Percentiles rank a stretch among this genome's conserved stretches.
phyloP scores from a whole-genome alignment of 2,329 filamentous ascomycete genomes.

The Aspergillus alliaceus region DNA sequence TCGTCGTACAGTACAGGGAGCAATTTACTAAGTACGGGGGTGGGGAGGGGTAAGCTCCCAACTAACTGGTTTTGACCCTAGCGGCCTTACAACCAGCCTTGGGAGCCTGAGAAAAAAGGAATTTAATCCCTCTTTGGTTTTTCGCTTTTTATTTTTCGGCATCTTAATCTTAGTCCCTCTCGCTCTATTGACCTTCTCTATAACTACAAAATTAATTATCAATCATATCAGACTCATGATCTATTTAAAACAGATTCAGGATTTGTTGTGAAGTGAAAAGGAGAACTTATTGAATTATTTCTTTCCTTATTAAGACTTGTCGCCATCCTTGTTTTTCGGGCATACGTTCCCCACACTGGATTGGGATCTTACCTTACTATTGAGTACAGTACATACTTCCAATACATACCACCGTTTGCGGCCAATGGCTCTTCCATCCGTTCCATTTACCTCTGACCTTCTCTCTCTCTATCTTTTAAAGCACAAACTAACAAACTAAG shows the following conservation, averaged over 20 bases:
- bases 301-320: too few species aligned
- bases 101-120: neutral
- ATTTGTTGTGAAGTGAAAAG: too few species aligned
- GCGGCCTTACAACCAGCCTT: neutral
- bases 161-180: neutral
- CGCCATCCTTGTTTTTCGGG: constrained; percentile 10
- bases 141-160: neutral
- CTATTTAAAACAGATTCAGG: too few species aligned
- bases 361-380: neutral
- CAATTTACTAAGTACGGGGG: constrained; percentile 13
- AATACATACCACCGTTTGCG: constrained; percentile 13
- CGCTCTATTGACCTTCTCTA: too few species aligned
- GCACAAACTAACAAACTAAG: neutral
- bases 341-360: constrained; percentile 4
- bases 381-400: too few species aligned
- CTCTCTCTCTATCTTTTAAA: neutral
- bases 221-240: too few species aligned
- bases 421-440: constrained; percentile 7
- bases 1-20: constrained; percentile 5
- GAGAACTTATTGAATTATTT: too few species aligned
- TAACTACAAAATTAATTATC: too few species aligned
- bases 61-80: constrained; percentile 2
- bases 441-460: neutral
- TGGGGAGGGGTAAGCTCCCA: constrained; percentile 27
- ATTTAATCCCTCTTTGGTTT: too few species aligned